A percentile compares a stretch with the other conserved stretches of the same genome.
These are phyloP conservation scores for Rhizopogon sp. DNA, from an alignment of 768 basidiomycete genomes.

Conservation along the genomic window DNA sequence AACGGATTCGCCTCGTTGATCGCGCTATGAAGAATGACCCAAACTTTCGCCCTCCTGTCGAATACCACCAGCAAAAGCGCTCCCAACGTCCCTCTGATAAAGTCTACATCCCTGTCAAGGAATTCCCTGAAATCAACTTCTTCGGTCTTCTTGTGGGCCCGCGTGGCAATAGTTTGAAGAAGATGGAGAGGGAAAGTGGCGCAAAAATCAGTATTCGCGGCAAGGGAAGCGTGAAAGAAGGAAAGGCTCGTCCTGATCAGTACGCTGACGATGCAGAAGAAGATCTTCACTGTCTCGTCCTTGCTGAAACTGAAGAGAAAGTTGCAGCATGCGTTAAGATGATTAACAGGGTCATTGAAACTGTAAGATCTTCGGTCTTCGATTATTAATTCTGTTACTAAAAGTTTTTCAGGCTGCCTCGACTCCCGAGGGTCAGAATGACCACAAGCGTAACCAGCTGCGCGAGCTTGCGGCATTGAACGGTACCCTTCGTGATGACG, in stretches of 20 bases:
- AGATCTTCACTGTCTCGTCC: slow-evolving; percentile 96
- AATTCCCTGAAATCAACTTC: slow-evolving; percentile 99
- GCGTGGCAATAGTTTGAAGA: slow-evolving; percentile 98
- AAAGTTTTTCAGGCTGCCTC: slow-evolving; percentile 75
- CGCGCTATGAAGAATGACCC: slow-evolving; percentile 97
- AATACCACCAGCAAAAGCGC: slow-evolving; percentile 93
- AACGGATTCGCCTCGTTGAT: slow-evolving; percentile 90
- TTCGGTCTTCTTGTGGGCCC: slow-evolving; percentile 98
- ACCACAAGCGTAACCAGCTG: slow-evolving; percentile 98
- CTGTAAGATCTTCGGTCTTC: slow-evolving; percentile 45
- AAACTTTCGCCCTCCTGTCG: slow-evolving; percentile 94
- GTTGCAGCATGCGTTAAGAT: slow-evolving; percentile 87
- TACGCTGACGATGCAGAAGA: slow-evolving; percentile 97
- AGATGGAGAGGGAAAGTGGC: slow-evolving; percentile 97
- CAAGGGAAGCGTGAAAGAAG: slow-evolving; percentile 98
- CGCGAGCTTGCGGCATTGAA: slow-evolving; percentile 97
- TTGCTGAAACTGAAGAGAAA: slow-evolving; percentile 89
- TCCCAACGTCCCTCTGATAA: slow-evolving; percentile 93
- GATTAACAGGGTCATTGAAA: slow-evolving; percentile 98
- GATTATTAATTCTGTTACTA: neutral
- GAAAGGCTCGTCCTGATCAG: slow-evolving; percentile 92
- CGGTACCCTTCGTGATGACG: slow-evolving; percentile 98
- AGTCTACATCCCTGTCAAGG: slow-evolving; percentile 99
- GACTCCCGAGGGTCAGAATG: slow-evolving; percentile 98
- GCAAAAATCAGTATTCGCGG: slow-evolving; percentile 98